Evolutionary conservation across 2,329 filamentous ascomycete genomes (phyloP).

Genomic region (Microascus cirrosus): DNA sequence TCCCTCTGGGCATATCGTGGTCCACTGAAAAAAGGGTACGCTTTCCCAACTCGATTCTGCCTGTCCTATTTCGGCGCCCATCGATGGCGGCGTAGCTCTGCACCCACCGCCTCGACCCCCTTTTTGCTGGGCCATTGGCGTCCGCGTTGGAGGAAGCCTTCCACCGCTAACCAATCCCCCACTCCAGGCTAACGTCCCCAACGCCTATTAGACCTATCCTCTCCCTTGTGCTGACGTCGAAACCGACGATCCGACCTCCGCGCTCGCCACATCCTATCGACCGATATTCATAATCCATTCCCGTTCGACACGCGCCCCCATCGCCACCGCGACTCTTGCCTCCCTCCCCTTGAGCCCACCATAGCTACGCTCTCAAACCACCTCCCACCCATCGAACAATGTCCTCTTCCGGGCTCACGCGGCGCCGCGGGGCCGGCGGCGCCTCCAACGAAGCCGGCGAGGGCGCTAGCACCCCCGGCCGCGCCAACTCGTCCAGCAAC

Average conservation of each 20-base stretch:
- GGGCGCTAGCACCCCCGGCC: constrained; percentile 32
- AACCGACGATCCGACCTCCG: neutral
- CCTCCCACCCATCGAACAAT: neutral
- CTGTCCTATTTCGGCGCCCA: too few species aligned
- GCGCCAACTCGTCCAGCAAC: constrained; percentile 44
- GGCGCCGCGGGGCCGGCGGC: constrained; percentile 60
- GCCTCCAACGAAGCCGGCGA: constrained; percentile 48
- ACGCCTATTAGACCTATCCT: neutral
- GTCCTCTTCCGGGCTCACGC: constrained; percentile 39
- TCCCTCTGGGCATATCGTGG: too few species aligned
- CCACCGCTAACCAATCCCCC: neutral
- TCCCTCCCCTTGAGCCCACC: neutral
- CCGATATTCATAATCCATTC: neutral
- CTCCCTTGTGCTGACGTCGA: neutral
- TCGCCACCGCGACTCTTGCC: neutral
- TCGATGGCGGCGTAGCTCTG: too few species aligned
- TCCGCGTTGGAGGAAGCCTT: too few species aligned
- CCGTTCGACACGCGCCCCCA: neutral
- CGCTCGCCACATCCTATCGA: neutral
- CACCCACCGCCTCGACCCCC: too few species aligned
- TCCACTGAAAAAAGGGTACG: too few species aligned
- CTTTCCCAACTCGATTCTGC: too few species aligned
- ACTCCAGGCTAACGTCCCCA: neutral
- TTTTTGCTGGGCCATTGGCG: too few species aligned
- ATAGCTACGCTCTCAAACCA: neutral